Evolutionary conservation across 345 rosid genomes (phyloP).

Genomic region (Melaleuca alternifolia): DNA sequence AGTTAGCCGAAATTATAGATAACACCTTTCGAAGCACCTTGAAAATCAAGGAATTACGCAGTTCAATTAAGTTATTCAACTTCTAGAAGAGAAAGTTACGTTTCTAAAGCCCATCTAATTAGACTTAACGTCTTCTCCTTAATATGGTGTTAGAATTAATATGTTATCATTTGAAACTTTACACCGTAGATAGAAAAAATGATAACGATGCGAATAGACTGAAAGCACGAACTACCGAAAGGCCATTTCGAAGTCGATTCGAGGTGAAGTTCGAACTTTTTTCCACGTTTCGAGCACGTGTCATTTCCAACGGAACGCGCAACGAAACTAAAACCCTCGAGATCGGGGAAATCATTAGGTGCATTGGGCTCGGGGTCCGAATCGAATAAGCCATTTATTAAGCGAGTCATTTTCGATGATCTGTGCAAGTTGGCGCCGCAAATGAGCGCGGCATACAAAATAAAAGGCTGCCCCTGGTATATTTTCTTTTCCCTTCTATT

Average conservation of each 20-base stretch:
- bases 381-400: background rate
- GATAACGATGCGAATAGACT: rapidly evolving
- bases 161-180: background rate
- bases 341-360: background rate
- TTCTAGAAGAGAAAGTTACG: too few relatives aligned
- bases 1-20: too few relatives aligned
- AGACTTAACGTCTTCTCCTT: background rate
- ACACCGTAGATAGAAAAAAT: background rate
- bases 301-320: background rate
- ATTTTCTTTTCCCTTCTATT: background rate
- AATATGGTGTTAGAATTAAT: background rate
- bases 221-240: background rate
- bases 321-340: too few relatives aligned
- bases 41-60: background rate
- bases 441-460: background rate
- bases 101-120: background rate
- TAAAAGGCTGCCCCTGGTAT: background rate
- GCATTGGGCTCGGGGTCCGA: background rate
- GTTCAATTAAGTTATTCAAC: background rate
- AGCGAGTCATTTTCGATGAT: background rate
- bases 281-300: background rate
- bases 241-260: background rate
- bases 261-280: background rate
- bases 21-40: background rate
- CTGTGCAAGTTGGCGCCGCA: background rate